phyloP scores from a whole-genome alignment of 352 stramenopile species.

The Pythium guiyangense region DNA sequence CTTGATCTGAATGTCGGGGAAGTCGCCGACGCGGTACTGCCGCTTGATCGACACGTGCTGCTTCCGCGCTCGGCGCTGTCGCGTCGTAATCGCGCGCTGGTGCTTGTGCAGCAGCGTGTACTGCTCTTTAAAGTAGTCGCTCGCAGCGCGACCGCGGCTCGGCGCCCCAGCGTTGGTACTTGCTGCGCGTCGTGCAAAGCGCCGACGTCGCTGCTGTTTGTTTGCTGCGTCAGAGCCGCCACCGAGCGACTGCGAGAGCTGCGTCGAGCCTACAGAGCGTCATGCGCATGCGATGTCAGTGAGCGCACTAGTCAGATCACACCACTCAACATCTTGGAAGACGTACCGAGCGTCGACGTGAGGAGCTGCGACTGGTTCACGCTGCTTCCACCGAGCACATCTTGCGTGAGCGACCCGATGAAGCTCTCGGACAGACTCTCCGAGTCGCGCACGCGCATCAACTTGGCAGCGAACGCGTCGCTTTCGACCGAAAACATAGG shows the following conservation, averaged over 20 bases:
- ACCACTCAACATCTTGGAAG: background rate
- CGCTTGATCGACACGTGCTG: slow-evolving; percentile 58
- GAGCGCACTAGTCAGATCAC: background rate
- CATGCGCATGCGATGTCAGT: background rate
- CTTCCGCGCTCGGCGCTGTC: slow-evolving; percentile 38
- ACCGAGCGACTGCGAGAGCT: slow-evolving; percentile 2
- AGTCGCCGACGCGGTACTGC: slow-evolving; percentile 64
- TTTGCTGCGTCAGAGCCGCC: background rate
- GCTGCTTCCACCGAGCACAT: slow-evolving; percentile 9
- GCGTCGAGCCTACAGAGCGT: slow-evolving; percentile 2
- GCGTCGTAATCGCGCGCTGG: slow-evolving; percentile 44
- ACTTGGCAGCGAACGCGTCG: slow-evolving; percentile 31
- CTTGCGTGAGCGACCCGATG: slow-evolving; percentile 13
- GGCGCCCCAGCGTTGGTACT: background rate
- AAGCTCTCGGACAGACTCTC: slow-evolving; percentile 7
- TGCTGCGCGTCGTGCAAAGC: slow-evolving; percentile 27
- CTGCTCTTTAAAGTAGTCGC: slow-evolving; percentile 60
- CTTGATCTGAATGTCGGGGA: slow-evolving; percentile 80
- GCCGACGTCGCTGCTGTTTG: slow-evolving; percentile 2
- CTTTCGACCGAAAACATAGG: slow-evolving; percentile 76
- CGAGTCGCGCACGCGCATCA: background rate
- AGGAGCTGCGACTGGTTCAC: slow-evolving; percentile 48
- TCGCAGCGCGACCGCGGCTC: slow-evolving; percentile 15
- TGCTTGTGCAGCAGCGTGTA: slow-evolving; percentile 48
- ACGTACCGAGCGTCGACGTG: slow-evolving; percentile 4